Evolutionary conservation across 2,329 filamentous ascomycete genomes (phyloP), one percentile per base, ranked within the genome.

Genomic region (Hawksworthiomyces lignivorus): DNA sequence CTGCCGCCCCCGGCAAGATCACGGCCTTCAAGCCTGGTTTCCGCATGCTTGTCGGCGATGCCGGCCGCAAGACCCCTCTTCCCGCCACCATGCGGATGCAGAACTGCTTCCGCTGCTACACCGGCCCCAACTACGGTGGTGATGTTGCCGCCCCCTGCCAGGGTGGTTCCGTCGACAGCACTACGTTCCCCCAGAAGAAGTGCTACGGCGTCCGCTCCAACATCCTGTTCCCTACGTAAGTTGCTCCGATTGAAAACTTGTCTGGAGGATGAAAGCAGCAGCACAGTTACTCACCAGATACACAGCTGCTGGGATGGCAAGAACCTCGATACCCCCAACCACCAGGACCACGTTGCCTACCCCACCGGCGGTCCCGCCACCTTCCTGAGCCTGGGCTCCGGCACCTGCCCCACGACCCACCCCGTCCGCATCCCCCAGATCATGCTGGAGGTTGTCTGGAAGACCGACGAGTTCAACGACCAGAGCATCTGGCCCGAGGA

Each of bases 241-340:
- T 27, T 68, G 68, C 50, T 70, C 72, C 44, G 70, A 30, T 30
- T 17, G 3, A 14, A 2, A 11, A 21, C 30, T 39, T n/a, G 63
- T 50, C 49, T 80, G 45, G 75, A 75, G 2, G 75, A 80, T n/a
- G n/a, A 48, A 62, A 10, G 9, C 29, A 62, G 39, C 68, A 75
- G 52, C 82, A 78, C 58, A 56, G 56, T 15, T 64, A 80, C 48
- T 78, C 77, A 40, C 50, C 77, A 7, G 9, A n/a, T 31, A 72
- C 18, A 19, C 2, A 68, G 66, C 21, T 70, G 69, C 59, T 71
- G 69, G 68, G 67, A 71, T 46, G 68, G 68, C 42, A 61, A 61
- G 45, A 69, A 69, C 50, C 60, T 70, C 28, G 68, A 72, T 54
- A 62, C 57, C 18, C 65, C 67, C 9, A 66, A 70, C 53, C 68